phyloP scores from a whole-genome alignment of 2,329 filamentous ascomycete genomes.

The Lachnellula cervina region DNA sequence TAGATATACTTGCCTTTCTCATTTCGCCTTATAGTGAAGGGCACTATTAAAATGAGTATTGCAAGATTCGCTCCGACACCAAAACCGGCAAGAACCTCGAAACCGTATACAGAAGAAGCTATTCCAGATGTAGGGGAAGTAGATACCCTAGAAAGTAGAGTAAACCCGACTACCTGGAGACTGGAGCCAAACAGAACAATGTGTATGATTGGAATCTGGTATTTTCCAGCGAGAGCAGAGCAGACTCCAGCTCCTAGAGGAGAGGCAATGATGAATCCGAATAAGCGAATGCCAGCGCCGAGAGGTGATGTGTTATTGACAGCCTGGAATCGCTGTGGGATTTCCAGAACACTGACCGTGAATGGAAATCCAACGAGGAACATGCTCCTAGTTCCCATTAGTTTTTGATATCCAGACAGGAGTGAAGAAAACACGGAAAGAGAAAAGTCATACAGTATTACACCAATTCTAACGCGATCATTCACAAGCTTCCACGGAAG shows the following conservation, averaged over 20 bases:
- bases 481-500: neutral
- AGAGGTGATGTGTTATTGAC: slow-evolving; percentile 50
- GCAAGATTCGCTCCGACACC: slow-evolving; percentile 43
- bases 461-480: slow-evolving; percentile 17
- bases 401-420: neutral
- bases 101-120: slow-evolving; percentile 39
- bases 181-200: slow-evolving; percentile 46
- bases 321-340: slow-evolving; percentile 58
- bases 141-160: slow-evolving; percentile 41
- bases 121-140: neutral
- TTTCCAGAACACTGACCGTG: slow-evolving; percentile 51
- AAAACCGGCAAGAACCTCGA: slow-evolving; percentile 52
- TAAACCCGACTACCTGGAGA: slow-evolving; percentile 49
- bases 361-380: slow-evolving; percentile 54
- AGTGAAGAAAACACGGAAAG: no score
- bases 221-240: slow-evolving; percentile 42
- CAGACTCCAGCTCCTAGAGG: slow-evolving; percentile 51
- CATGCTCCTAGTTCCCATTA: no score
- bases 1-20: slow-evolving; percentile 30
- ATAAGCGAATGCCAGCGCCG: slow-evolving; percentile 51
- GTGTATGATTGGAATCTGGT: slow-evolving; percentile 39
- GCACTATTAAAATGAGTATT: neutral
- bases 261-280: slow-evolving; percentile 54
- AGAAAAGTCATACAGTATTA: neutral
- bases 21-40: slow-evolving; percentile 36